These are phyloP conservation scores for Aspergillus bombycis DNA, from an alignment of 2,329 filamentous ascomycete species.

Conservation along the genomic window DNA sequence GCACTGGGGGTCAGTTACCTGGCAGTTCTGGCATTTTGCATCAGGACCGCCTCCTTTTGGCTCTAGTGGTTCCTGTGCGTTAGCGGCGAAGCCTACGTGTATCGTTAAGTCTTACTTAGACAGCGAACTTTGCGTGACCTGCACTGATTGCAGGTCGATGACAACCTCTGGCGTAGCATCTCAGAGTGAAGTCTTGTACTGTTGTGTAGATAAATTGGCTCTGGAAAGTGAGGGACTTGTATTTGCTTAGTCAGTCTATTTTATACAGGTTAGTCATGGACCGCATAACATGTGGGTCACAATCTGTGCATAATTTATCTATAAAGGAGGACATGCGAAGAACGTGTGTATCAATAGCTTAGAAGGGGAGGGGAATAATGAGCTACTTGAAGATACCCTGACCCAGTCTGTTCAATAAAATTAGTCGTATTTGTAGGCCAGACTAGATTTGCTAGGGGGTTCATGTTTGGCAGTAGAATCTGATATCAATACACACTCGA, in stretches of 20 bases:
- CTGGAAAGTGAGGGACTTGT: not conserved
- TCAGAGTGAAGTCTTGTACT: not conserved
- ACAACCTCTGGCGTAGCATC: not conserved
- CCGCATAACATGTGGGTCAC: not conserved
- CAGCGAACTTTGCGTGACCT: not conserved
- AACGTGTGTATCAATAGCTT: not conserved
- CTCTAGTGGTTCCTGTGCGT: not conserved
- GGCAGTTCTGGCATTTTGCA: not conserved
- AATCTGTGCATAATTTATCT: not conserved
- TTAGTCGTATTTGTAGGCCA: too few species aligned
- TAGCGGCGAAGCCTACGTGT: not conserved
- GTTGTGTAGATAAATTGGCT: not conserved
- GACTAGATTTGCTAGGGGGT: not conserved
- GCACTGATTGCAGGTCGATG: not conserved
- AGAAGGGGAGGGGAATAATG: too few species aligned
- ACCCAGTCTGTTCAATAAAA: too few species aligned
- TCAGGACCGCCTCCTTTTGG: not conserved
- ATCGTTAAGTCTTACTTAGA: not conserved
- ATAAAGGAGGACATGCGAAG: not conserved
- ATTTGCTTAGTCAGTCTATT: not conserved
- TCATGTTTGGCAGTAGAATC: not conserved
- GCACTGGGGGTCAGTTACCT: not conserved
- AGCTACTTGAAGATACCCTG: too few species aligned
- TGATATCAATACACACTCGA: too few species aligned
- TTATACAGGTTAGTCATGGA: not conserved